Conservation (phyloP, 768 basidiomycete species). For the Lentinula lateritia region DNA sequence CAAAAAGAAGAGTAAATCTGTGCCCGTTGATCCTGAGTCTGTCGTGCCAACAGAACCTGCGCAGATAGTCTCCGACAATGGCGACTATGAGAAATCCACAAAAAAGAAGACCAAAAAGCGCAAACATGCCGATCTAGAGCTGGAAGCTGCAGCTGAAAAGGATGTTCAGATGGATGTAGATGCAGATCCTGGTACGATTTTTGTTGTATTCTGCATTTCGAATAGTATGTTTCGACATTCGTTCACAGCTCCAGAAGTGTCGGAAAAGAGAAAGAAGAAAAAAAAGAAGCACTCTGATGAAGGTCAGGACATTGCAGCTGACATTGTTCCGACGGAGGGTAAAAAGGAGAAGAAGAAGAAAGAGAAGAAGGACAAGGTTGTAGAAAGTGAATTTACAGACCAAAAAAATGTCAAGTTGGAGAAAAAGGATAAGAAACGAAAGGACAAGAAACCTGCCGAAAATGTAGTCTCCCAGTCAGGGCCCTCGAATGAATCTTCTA, state of each 20-base stretch:
- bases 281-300: conserved; percentile 9
- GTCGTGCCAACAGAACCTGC: neutral
- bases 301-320: neutral
- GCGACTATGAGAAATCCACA: neutral
- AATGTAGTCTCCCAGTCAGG: neutral
- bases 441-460: conserved; percentile 26
- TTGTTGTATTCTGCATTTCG: neutral
- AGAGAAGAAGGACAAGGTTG: conserved; percentile 22
- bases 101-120: conserved; percentile 20
- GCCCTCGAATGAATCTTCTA: conserved; percentile 6
- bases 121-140: conserved; percentile 10
- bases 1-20: conserved; percentile 3
- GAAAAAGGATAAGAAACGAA: conserved; percentile 16
- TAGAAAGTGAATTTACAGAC: conserved; percentile 6
- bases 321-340: conserved; percentile 18
- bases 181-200: neutral
- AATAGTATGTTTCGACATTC: too few species aligned
- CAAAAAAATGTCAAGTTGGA: conserved; percentile 13
- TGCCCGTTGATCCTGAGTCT: neutral
- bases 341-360: conserved; percentile 41
- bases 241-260: neutral
- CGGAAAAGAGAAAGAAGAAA: conserved; percentile 19
- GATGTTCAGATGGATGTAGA: neutral
- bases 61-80: neutral
- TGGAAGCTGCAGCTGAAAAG: neutral